Evolutionary conservation across 164 flowering plant genomes (phyloP).

Genomic region (Chimonanthus praecox): DNA sequence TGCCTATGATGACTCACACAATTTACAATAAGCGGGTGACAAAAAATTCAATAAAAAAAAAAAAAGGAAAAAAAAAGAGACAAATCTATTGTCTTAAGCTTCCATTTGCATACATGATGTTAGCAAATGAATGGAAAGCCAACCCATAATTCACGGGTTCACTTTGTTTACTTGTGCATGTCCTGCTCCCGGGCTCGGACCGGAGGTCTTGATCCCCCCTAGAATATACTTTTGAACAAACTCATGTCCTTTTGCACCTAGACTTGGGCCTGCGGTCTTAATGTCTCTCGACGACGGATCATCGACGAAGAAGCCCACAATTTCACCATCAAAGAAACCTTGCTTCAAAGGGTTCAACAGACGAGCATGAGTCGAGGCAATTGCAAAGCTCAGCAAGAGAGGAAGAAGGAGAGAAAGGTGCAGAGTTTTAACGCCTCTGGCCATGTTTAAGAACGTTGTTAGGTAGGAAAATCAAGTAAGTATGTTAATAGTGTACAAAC

Average conservation of each 20-base stretch:
- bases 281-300: background rate
- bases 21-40: too few species aligned
- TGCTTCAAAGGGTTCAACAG: background rate
- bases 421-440: background rate
- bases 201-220: constrained; percentile 6
- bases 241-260: background rate
- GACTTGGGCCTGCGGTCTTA: constrained; percentile 5
- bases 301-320: background rate
- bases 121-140: too few species aligned
- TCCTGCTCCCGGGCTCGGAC: constrained; percentile 9
- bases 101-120: too few species aligned
- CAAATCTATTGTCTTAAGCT: too few species aligned
- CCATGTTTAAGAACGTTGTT: background rate
- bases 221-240: background rate
- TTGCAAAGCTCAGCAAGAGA: background rate
- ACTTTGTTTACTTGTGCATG: background rate
- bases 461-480: background rate
- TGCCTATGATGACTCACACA: too few species aligned
- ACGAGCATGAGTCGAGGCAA: background rate
- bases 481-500: background rate
- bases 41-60: too few species aligned
- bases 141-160: background rate
- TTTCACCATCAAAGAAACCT: background rate
- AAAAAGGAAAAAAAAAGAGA: too few species aligned
- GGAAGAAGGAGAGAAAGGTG: background rate